phyloP scores from a whole-genome alignment of 768 basidiomycete genomes.

The Phlebiopsis flavidoalba region DNA sequence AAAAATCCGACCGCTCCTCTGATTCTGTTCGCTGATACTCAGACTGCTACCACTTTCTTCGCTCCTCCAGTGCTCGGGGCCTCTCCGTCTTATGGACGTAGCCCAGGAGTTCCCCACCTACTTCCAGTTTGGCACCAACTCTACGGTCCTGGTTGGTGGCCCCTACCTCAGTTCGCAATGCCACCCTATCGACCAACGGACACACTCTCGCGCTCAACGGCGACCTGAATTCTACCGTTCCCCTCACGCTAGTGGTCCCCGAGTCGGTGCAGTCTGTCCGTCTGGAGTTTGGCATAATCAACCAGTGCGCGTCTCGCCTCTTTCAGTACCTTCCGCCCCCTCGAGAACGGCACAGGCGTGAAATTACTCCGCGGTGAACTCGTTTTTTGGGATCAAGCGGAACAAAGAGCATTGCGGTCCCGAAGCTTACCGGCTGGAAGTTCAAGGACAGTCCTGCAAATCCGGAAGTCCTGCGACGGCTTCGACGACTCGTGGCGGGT shows the following conservation, averaged over 20 bases:
- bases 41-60: constrained; percentile 70
- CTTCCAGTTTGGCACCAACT: constrained; percentile 73
- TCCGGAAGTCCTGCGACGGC: constrained; percentile 54
- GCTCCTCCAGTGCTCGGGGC: constrained; percentile 34
- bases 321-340: constrained; percentile 29
- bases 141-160: constrained; percentile 35
- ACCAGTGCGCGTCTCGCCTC: constrained; percentile 26
- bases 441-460: constrained; percentile 70
- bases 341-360: constrained; percentile 20
- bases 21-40: constrained; percentile 61
- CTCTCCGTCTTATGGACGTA: constrained; percentile 30
- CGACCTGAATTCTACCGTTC: too few relatives aligned
- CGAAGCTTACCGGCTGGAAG: constrained; percentile 60
- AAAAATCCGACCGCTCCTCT: constrained; percentile 44
- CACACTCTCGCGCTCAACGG: constrained; percentile 29
- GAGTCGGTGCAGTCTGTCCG: constrained; percentile 37
- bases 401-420: constrained; percentile 33
- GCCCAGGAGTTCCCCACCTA: constrained; percentile 31
- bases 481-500: constrained; percentile 64
- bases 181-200: constrained; percentile 9
- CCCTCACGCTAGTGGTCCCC: too few relatives aligned
- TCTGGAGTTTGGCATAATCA: constrained; percentile 80
- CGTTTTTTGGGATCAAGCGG: constrained; percentile 24
- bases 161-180: constrained; percentile 13
- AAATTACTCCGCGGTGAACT: constrained; percentile 45